phyloP scores from a whole-genome alignment of 164 flowering plant genomes.

The Vitis labrusca region DNA sequence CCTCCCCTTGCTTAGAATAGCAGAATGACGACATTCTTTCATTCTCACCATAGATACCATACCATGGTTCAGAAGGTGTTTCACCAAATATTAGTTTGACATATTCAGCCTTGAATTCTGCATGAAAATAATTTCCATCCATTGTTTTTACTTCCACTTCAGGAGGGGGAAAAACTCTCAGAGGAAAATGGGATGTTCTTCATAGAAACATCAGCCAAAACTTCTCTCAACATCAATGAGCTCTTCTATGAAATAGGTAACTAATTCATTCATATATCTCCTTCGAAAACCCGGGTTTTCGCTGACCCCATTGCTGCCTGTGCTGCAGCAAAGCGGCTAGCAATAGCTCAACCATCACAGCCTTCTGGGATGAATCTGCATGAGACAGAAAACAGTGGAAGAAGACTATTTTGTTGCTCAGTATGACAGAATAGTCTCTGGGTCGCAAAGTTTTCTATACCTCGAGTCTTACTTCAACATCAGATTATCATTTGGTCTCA shows the following conservation, averaged over 20 bases:
- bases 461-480: neutral
- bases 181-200: conserved; percentile 63
- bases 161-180: conserved; percentile 58
- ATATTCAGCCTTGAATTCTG: neutral
- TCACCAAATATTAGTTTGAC: neutral
- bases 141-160: conserved; percentile 2
- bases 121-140: too few species aligned
- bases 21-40: too few species aligned
- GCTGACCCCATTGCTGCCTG: too few species aligned
- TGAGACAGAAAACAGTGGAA: conserved; percentile 12
- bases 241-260: conserved; percentile 64
- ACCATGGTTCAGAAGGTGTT: too few species aligned
- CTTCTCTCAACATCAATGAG: conserved; percentile 57
- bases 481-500: neutral
- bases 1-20: neutral
- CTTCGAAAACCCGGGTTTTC: too few species aligned
- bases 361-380: conserved; percentile 25
- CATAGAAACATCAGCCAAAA: conserved; percentile 70
- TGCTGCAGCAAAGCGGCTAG: conserved; percentile 33
- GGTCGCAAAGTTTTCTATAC: neutral
- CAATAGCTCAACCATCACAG: conserved; percentile 26
- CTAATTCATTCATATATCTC: too few species aligned
- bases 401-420: conserved; percentile 28
- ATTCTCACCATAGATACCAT: too few species aligned
- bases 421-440: conserved; percentile 16